Evolutionary conservation across 2,329 filamentous ascomycete species (phyloP).

Genomic region (Pseudocercospora crystallina): DNA sequence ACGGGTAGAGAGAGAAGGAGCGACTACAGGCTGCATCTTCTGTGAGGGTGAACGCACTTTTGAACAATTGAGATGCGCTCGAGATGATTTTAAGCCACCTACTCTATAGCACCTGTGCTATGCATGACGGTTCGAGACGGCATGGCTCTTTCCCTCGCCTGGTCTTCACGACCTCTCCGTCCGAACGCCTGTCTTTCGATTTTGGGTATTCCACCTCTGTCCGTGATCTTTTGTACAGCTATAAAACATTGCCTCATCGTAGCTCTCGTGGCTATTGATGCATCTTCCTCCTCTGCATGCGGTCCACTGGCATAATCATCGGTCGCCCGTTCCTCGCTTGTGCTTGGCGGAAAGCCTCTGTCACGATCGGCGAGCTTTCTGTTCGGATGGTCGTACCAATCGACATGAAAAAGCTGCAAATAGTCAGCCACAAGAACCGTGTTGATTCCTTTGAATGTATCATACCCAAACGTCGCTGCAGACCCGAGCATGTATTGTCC

Average conservation of each 20-base stretch:
- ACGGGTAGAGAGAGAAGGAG: too few species aligned
- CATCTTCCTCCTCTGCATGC: constrained; percentile 19
- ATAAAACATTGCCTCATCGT: not conserved
- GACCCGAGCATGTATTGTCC: constrained; percentile 97
- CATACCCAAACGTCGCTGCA: constrained; percentile 91
- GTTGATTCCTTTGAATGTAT: not conserved
- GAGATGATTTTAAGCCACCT: too few species aligned
- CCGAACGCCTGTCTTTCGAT: too few species aligned
- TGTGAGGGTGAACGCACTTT: too few species aligned
- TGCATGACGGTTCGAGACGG: too few species aligned
- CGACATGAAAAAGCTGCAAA: constrained; percentile 86
- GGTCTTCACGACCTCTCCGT: too few species aligned
- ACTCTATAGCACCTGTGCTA: too few species aligned
- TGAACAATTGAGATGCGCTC: too few species aligned
- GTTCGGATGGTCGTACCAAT: constrained; percentile 96
- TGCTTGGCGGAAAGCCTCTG: constrained; percentile 73
- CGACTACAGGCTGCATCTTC: too few species aligned
- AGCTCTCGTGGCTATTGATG: constrained; percentile 8
- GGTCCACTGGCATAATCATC: constrained; percentile 61
- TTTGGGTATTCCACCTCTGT: not conserved
- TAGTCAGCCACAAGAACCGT: not conserved
- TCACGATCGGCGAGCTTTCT: constrained; percentile 74
- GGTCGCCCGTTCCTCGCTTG: constrained; percentile 61
- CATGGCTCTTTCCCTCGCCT: too few species aligned
- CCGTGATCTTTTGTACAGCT: not conserved